Conservation (phyloP, 2,329 filamentous ascomycete genomes). For the Pestalotiopsis sp. region DNA sequence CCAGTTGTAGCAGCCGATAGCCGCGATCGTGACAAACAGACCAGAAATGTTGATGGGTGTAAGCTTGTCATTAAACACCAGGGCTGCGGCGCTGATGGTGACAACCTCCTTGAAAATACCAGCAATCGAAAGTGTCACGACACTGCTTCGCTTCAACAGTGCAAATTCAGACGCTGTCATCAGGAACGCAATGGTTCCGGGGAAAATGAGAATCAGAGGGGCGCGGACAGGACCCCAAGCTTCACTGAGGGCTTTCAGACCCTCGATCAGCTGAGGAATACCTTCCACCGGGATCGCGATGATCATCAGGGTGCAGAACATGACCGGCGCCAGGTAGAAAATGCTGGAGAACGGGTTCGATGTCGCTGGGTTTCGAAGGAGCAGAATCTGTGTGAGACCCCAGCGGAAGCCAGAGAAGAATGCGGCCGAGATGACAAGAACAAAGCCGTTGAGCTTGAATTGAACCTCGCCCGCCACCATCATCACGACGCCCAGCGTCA, state of each 20-base stretch:
- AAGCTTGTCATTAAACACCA: conserved; percentile 87
- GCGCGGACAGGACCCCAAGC: conserved; percentile 70
- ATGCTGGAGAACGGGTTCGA: conserved; percentile 97
- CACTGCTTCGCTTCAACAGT: conserved; percentile 89
- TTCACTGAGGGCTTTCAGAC: conserved; percentile 64
- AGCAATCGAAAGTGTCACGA: conserved; percentile 94
- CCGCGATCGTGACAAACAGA: conserved; percentile 82
- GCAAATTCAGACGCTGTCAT: conserved; percentile 98
- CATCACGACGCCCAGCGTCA: conserved; percentile 93
- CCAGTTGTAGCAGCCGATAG: conserved; percentile 90
- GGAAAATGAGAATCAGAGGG: conserved; percentile 80
- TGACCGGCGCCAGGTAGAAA: conserved; percentile 95
- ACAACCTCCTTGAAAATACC: conserved; percentile 99
- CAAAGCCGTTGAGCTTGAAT: conserved; percentile 84
- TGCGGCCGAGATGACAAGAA: conserved; percentile 89
- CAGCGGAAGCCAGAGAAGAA: conserved; percentile 97
- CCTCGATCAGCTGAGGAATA: conserved; percentile 66
- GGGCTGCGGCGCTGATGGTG: conserved; percentile 85
- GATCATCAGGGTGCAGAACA: conserved; percentile 82
- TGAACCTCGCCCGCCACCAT: conserved; percentile 97
- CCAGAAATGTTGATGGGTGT: conserved; percentile 87
- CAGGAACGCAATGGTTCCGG: conserved; percentile 86
- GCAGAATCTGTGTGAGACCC: conserved; percentile 96
- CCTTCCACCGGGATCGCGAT: conserved; percentile 90
- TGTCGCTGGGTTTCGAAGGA: conserved; percentile 91